Conservation (phyloP, 345 rosid genomes). For the Citrus australasica region DNA sequence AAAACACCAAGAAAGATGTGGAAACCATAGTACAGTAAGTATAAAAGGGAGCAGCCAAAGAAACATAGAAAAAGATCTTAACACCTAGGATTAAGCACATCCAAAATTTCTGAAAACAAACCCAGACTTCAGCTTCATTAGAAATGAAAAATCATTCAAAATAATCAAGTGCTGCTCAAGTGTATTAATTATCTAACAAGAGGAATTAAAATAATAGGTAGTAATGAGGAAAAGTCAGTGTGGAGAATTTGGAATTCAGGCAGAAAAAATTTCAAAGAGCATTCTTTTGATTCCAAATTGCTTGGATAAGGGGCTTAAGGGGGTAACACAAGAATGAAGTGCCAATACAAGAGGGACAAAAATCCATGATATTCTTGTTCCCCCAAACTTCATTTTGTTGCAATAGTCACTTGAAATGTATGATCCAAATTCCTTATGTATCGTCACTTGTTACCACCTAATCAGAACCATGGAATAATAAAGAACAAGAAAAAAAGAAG, state of each 20-base stretch:
- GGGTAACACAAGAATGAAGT: neutral
- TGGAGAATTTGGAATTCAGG: neutral
- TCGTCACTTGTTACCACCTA: neutral
- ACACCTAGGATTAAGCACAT: neutral
- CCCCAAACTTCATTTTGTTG: neutral
- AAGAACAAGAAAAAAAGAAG: neutral
- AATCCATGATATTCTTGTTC: neutral
- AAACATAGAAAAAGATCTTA: neutral
- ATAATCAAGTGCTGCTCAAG: neutral
- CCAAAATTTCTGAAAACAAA: neutral
- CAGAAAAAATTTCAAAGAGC: neutral
- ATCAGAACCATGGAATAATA: neutral
- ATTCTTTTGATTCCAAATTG: neutral
- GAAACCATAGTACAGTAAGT: neutral
- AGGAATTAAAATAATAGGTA: neutral
- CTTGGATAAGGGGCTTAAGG: neutral
- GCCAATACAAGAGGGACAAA: neutral
- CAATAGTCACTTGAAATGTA: neutral
- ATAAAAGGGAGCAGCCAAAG: neutral
- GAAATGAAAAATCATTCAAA: neutral
- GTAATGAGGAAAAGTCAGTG: neutral
- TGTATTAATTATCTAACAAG: neutral
- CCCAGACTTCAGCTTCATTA: neutral
- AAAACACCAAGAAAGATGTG: neutral
- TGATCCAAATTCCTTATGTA: neutral